Evolutionary conservation across 495 filamentous ascomycete genomes (phyloP).

Genomic region (Aspergillus mulundensis): DNA sequence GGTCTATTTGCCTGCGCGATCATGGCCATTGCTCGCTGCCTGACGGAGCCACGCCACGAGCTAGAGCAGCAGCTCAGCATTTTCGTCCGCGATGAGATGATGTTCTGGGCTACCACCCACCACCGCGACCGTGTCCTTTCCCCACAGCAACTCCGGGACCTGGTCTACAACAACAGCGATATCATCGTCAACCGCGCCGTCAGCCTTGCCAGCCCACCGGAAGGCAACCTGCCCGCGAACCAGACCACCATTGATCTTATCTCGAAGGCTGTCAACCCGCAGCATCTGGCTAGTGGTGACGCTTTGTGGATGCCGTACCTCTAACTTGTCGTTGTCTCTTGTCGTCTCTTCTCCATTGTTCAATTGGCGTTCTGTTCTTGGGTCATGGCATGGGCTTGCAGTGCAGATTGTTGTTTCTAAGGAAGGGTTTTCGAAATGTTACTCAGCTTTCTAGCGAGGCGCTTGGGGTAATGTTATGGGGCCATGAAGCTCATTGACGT

Average conservation of each 20-base stretch:
- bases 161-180: slow-evolving; percentile 84
- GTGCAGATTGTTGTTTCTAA: slow-evolving; percentile 4
- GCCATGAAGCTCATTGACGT: background rate
- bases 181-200: slow-evolving; percentile 85
- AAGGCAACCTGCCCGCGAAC: slow-evolving; percentile 78
- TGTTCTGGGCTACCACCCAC: slow-evolving; percentile 87
- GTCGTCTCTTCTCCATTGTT: slow-evolving; percentile 6
- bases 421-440: slow-evolving; percentile 13
- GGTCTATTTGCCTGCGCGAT: slow-evolving; percentile 88
- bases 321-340: slow-evolving; percentile 39
- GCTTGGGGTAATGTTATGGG: slow-evolving; percentile 24
- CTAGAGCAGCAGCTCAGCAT: slow-evolving; percentile 88
- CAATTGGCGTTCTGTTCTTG: slow-evolving; percentile 20
- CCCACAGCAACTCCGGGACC: slow-evolving; percentile 73
- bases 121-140: slow-evolving; percentile 67
- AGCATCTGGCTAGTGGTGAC: slow-evolving; percentile 78
- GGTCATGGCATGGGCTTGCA: slow-evolving; percentile 12
- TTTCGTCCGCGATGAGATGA: slow-evolving; percentile 96
- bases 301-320: slow-evolving; percentile 97
- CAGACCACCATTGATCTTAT: slow-evolving; percentile 95
- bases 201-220: slow-evolving; percentile 63
- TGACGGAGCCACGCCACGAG: slow-evolving; percentile 87
- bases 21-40: slow-evolving; percentile 92
- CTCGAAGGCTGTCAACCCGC: slow-evolving; percentile 77
- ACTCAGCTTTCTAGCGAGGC: slow-evolving; percentile 33